Conservation (phyloP, 768 basidiomycete species). For the Mycena latifolia region DNA sequence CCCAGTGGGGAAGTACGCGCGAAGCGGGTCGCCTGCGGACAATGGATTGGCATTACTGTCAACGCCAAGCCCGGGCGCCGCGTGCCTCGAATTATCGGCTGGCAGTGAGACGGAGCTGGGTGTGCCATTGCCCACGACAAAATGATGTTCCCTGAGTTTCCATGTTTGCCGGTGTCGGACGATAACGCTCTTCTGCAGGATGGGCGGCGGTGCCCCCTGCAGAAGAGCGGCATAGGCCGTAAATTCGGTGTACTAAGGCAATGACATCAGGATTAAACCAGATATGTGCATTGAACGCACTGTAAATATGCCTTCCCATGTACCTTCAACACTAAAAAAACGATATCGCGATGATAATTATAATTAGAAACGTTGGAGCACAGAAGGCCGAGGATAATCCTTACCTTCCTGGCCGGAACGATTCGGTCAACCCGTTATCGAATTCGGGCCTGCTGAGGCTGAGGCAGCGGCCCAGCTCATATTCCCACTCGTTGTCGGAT, state of each 20-base stretch:
- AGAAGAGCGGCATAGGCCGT: slow-evolving; percentile 84
- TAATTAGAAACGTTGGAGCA: slow-evolving; percentile 4
- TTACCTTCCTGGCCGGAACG: slow-evolving; percentile 72
- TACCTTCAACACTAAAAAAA: slow-evolving; percentile 69
- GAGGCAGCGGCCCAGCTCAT: slow-evolving; percentile 75
- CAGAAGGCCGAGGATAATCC: slow-evolving; percentile 13
- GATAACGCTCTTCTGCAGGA: slow-evolving; percentile 79
- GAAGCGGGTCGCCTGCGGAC: slow-evolving; percentile 70
- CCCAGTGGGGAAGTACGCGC: slow-evolving; percentile 70
- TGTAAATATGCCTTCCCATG: slow-evolving; percentile 86
- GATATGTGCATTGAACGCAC: slow-evolving; percentile 53
- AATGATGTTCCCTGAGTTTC: slow-evolving; percentile 85
- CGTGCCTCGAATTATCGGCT: slow-evolving; percentile 8
- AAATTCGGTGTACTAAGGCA: slow-evolving; percentile 82
- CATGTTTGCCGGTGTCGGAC: slow-evolving; percentile 92
- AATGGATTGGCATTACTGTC: slow-evolving; percentile 49
- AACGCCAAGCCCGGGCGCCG: slow-evolving; percentile 34
- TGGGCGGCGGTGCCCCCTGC: slow-evolving; percentile 72
- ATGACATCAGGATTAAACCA: neutral
- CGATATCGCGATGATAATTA: slow-evolving; percentile 6
- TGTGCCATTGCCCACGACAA: slow-evolving; percentile 48
- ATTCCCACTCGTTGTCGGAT: slow-evolving; percentile 69
- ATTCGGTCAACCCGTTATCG: slow-evolving; percentile 51
- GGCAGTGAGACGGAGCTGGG: slow-evolving; percentile 41
- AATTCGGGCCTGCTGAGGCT: slow-evolving; percentile 48